phyloP scores from a whole-genome alignment of 257 asterid genomes.

The Rhazya stricta region DNA sequence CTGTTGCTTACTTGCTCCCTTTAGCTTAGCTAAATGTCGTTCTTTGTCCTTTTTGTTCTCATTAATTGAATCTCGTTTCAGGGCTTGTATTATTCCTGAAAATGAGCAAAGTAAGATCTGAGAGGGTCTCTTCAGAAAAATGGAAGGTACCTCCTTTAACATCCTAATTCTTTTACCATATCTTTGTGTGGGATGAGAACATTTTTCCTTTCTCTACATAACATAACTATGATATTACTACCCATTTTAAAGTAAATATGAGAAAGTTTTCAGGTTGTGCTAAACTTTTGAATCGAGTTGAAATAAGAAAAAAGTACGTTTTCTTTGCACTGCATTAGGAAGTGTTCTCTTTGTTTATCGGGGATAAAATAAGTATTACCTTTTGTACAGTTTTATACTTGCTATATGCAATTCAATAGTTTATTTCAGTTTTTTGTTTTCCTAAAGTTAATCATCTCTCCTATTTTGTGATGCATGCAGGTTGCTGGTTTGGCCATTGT shows the following conservation, averaged over 20 bases:
- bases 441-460: background rate
- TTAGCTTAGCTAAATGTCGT: conserved; percentile 5
- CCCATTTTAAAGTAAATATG: background rate
- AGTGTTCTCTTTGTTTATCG: background rate
- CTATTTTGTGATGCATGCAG: conserved; percentile 33
- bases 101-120: conserved; percentile 95
- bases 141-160: conserved; percentile 60
- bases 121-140: conserved; percentile 69
- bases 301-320: too few relatives aligned
- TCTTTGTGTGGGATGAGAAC: background rate
- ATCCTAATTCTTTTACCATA: background rate
- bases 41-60: conserved; percentile 5
- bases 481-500: conserved; percentile 89
- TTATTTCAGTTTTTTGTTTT: conserved; percentile 1
- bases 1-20: background rate
- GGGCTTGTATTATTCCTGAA: conserved; percentile 77
- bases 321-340: too few relatives aligned
- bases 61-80: conserved; percentile 28
- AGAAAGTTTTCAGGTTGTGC: background rate
- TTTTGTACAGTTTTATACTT: background rate
- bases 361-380: background rate
- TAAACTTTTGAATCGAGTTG: background rate
- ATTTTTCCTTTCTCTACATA: background rate
- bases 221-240: background rate
- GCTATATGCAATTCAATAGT: background rate